Conservation (phyloP, 306 rosid species). For the Quercus mongolica region DNA sequence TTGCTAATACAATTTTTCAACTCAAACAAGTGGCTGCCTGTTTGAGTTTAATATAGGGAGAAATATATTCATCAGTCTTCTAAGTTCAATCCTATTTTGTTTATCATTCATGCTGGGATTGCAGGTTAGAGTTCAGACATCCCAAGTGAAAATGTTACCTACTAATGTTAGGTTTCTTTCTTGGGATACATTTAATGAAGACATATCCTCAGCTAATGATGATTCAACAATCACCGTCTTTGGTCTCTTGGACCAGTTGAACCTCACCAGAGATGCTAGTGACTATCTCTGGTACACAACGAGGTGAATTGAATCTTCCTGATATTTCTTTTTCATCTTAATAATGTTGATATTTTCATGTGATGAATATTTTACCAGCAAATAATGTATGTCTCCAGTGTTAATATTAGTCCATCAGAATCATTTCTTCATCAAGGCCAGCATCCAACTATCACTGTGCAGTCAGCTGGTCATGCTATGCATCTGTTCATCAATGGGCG, state of each 20-base stretch:
- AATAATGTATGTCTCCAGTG: slow-evolving; percentile 36
- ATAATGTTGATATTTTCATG: background rate
- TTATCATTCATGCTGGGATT: background rate
- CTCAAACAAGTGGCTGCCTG: background rate
- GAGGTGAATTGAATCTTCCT: slow-evolving; percentile 48
- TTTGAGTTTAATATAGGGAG: background rate
- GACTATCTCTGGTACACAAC: slow-evolving; percentile 92
- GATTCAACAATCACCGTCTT: slow-evolving; percentile 31
- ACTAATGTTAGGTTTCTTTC: slow-evolving; percentile 25
- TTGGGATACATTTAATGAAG: slow-evolving; percentile 70
- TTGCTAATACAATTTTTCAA: background rate
- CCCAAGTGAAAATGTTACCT: slow-evolving; percentile 33
- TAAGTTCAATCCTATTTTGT: background rate
- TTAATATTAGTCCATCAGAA: slow-evolving; percentile 59
- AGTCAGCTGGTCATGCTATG: slow-evolving; percentile 73
- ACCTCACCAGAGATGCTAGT: slow-evolving; percentile 55
- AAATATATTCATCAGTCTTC: background rate
- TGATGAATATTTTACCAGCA: background rate
- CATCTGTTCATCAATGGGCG: slow-evolving; percentile 79
- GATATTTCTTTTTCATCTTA: background rate
- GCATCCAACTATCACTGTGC: slow-evolving; percentile 55
- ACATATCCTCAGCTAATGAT: slow-evolving; percentile 41
- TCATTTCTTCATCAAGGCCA: slow-evolving; percentile 50
- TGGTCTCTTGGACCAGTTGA: slow-evolving; percentile 78
- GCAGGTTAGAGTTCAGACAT: slow-evolving; percentile 57